These are phyloP conservation scores for Paxillus rubicundulus DNA, from an alignment of 768 basidiomycete genomes.

Conservation along the genomic window DNA sequence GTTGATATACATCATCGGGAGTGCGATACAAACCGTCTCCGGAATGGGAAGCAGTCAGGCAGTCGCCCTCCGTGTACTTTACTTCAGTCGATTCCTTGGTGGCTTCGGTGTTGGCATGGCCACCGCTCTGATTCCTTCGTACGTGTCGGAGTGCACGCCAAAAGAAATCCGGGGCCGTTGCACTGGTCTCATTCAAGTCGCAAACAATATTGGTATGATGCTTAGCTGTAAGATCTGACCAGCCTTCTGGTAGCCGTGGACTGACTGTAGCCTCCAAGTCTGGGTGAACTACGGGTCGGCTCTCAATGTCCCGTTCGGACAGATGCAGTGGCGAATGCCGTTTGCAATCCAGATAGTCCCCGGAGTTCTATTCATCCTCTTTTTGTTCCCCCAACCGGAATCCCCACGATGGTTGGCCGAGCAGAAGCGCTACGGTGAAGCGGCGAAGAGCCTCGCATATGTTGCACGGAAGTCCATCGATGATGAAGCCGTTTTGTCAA, in stretches of 20 bases:
- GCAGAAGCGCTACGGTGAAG: conserved; percentile 40
- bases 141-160: conserved; percentile 51
- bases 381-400: conserved; percentile 51
- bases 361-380: conserved; percentile 45
- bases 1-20: conserved; percentile 47
- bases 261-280: conserved; percentile 23
- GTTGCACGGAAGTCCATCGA: conserved; percentile 30
- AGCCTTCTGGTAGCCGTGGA: background rate
- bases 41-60: conserved; percentile 39
- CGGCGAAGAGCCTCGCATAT: conserved; percentile 40
- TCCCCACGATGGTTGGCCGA: conserved; percentile 59
- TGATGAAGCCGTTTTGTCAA: conserved; percentile 35
- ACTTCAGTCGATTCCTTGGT: conserved; percentile 53
- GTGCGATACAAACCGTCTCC: conserved; percentile 43
- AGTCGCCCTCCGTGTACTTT: conserved; percentile 39
- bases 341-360: conserved; percentile 53
- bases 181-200: conserved; percentile 42
- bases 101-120: conserved; percentile 62
- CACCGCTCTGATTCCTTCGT: conserved; percentile 48
- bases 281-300: conserved; percentile 49
- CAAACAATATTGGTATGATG: conserved; percentile 34
- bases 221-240: conserved; percentile 28
- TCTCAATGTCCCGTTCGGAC: conserved; percentile 34
- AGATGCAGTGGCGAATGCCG: conserved; percentile 53
- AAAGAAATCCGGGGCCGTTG: conserved; percentile 48